Base-by-base conservation (phyloP, 768 basidiomycete genomes). In the Phylloporus rhodoxanthus region DNA sequence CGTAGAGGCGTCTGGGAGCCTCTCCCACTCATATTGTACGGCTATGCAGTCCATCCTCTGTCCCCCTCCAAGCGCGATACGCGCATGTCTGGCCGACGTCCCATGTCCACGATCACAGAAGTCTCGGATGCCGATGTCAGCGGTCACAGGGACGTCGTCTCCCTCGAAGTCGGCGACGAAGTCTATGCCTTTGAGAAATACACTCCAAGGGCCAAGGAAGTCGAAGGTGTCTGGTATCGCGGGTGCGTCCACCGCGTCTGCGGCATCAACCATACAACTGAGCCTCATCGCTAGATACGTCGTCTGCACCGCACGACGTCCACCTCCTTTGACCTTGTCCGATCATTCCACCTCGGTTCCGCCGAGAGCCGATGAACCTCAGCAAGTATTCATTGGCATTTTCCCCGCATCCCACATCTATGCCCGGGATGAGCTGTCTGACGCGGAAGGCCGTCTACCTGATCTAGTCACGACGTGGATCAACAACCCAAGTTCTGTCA, bases 171-270 rank as follows among this genome's bases (percentile, higher is more conserved):
- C 25, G 95, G 95, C 41, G 94, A 96, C 67, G 94, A 97, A 64
- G 84, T 98, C 29, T 97, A 97, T 69, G 92, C 93, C 15, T 97
- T 97, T 61, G 95, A 98, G 72, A 85, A 85, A 63, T 94, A 92
- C 66, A 83, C 76, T 0, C 84, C 86, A 10, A 73, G 73, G 44
- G 76, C 72, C 50, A 87, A 85, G 61, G 87, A 89, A 46, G 80
- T 79, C 11, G 87, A 88, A 48, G 85, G 84, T 17, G 68, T 82
- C 14, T 98, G 95, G 95, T 97, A 91, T 69, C 76, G 95, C 72
- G 95, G 95, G 88, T 96, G 66, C 67, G 88, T 80, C 52, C 55
- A 14, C 46, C 41, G 40, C 38, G 2, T 3, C 48, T 3, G 2
- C 32, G 15, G 21, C 32, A 14, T 7, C 29, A 30, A 36, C 54